Evolutionary conservation across 768 basidiomycete genomes (phyloP).

Genomic region (Roridomyces roridus): DNA sequence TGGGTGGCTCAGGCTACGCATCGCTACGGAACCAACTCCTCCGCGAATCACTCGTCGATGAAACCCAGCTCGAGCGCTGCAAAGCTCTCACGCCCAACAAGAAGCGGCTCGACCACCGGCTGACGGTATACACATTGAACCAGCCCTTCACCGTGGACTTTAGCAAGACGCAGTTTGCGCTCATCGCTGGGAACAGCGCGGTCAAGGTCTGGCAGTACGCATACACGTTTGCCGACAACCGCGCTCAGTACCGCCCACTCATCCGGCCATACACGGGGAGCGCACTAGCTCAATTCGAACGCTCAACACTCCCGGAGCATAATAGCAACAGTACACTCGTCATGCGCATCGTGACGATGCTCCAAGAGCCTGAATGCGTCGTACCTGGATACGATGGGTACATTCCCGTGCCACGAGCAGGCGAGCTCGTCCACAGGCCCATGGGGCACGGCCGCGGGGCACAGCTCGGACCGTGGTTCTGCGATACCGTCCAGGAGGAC

Average conservation of each 20-base stretch:
- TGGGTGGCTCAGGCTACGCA: not conserved
- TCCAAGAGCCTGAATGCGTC: slow-evolving; percentile 13
- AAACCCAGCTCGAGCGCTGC: not conserved
- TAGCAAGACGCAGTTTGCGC: not conserved
- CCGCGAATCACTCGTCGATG: slow-evolving; percentile 5
- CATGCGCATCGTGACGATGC: slow-evolving; percentile 33
- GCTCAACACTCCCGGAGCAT: slow-evolving; percentile 26
- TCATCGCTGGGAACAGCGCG: not conserved
- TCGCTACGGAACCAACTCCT: slow-evolving; percentile 12
- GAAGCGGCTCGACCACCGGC: slow-evolving; percentile 10
- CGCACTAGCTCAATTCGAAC: slow-evolving; percentile 22
- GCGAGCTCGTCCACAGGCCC: slow-evolving; percentile 11
- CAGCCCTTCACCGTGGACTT: slow-evolving; percentile 18
- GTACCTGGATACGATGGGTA: slow-evolving; percentile 19
- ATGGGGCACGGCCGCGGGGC: slow-evolving; percentile 9
- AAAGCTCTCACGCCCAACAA: not conserved
- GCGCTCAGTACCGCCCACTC: not conserved
- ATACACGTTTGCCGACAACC: slow-evolving; percentile 17
- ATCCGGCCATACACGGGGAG: slow-evolving; percentile 14
- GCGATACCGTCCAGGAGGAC: not conserved
- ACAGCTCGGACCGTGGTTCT: slow-evolving; percentile 10
- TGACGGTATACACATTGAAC: not conserved
- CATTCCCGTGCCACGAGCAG: slow-evolving; percentile 14
- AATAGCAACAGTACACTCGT: slow-evolving; percentile 36
- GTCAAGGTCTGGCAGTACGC: slow-evolving; percentile 7